A percentile compares a stretch with the other conserved stretches of the same genome.
phyloP scores from a whole-genome alignment of 2,329 filamentous ascomycete genomes.

The Claviceps sorghi region DNA sequence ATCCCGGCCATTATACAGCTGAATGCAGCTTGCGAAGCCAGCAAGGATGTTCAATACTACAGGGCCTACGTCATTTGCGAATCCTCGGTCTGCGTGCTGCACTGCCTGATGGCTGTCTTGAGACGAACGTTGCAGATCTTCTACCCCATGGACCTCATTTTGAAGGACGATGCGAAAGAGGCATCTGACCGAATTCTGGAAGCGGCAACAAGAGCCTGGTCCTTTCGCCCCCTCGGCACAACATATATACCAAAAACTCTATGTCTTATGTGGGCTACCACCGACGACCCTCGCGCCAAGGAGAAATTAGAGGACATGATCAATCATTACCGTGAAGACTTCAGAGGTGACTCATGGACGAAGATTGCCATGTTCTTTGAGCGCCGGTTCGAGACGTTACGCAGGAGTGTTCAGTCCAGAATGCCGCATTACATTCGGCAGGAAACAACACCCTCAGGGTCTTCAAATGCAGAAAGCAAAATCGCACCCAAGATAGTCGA shows the following conservation, averaged over 20 bases:
- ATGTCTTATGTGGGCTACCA: conserved; percentile 4
- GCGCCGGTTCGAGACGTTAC: conserved; percentile 2
- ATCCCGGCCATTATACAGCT: neutral
- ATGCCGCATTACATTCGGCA: neutral
- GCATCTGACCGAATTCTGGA: conserved; percentile 1
- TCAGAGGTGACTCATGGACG: conserved; percentile 4
- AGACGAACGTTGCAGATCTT: conserved; percentile 4
- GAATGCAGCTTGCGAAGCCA: conserved; percentile 1
- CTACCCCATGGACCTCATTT: neutral
- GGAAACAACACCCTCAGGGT: conserved; percentile 1
- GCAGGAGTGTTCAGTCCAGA: neutral
- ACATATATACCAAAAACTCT: conserved; percentile 5
- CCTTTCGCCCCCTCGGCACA: conserved; percentile 4
- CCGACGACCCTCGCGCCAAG: neutral
- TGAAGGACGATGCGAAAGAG: neutral
- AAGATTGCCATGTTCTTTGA: conserved; percentile 1
- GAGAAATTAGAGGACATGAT: conserved; percentile 3
- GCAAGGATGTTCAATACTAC: conserved; percentile 2
- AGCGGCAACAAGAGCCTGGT: conserved; percentile 4
- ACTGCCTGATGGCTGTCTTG: conserved; percentile 4
- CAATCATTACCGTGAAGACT: conserved; percentile 2
- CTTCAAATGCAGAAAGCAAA: conserved; percentile 1
- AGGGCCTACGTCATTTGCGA: conserved; percentile 5
- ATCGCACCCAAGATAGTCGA: neutral
- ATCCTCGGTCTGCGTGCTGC: conserved; percentile 3